Evolutionary conservation across 495 filamentous ascomycete species (phyloP), one percentile per base, ranked within the genome.

Genomic region (Umbilicaria muhlenbergii): DNA sequence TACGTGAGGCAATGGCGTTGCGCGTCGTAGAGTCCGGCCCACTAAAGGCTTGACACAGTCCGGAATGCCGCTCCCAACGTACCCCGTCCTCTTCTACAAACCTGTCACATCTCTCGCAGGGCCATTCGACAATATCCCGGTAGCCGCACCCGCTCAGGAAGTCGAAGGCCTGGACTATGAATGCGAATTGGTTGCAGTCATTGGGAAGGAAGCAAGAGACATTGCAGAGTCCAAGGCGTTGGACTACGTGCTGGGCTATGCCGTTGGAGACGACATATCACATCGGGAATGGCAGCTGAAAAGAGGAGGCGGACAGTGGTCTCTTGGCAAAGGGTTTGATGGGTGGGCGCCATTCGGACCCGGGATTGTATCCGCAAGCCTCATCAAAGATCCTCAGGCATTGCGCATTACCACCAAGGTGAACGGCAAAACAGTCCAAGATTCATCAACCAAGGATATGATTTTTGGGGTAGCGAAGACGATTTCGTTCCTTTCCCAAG

Each of bases 291-390:
- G 82, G 81, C 86, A 93, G 58, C 59, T 91, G 43, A 74, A 78
- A 54, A 73, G 73, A 32, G 85, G 83, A 15, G 80, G 84, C 12
- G 77, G 83, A 0, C 86, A 91, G 60, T 92, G 85, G 86, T 67
- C 66, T 0, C 50, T 88, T 3, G 85, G 85, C 1, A 93, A 93
- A 58, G 80, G 83, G 3, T 91, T 86, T 52, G 85, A 93, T 62
- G 80, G 81, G 36, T 91, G 83, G 84, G 85, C 83, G n/a, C 86
- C 85, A 0, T 81, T 74, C 51, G 86, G 86, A 2, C 86, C 86
- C 12, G 84, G 81, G 0, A 86, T 91, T 50, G 81, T 86, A 16
- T 76, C 71, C 32, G 62, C 65, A 41, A 60, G 58, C n/a, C 35
- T 86, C 46, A 80, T 91, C 50, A 56, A 64, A 32, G 75, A 88